Conservation (phyloP, 352 stramenopile genomes). For the Pythium plurisporium region DNA sequence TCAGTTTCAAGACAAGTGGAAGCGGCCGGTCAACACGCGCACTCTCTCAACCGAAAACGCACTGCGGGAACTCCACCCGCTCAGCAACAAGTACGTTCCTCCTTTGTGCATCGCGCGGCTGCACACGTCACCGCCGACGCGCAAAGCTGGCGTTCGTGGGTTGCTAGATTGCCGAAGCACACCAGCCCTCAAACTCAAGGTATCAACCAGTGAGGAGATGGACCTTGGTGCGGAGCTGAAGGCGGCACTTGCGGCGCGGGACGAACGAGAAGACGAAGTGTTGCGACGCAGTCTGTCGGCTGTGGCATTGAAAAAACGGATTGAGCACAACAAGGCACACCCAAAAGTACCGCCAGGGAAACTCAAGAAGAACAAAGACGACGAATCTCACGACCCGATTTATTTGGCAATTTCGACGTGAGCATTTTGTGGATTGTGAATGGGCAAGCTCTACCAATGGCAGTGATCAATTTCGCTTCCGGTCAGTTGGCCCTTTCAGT, state of each 20-base stretch:
- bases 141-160: neutral
- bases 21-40: constrained; percentile 1
- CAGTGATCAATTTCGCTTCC: too few relatives aligned
- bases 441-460: too few relatives aligned
- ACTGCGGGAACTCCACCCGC: constrained; percentile 34
- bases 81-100: constrained; percentile 48
- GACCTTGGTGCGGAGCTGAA: constrained; percentile 7
- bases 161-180: constrained; percentile 19
- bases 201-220: neutral
- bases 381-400: constrained; percentile 9
- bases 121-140: constrained; percentile 4
- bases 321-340: constrained; percentile 35
- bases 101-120: constrained; percentile 50
- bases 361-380: constrained; percentile 5
- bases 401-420: constrained; percentile 66
- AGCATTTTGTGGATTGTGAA: too few relatives aligned
- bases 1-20: constrained; percentile 64
- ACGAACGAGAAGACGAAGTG: constrained; percentile 39
- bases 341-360: constrained; percentile 9
- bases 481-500: too few relatives aligned
- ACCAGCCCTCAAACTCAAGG: constrained; percentile 16
- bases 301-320: constrained; percentile 50
- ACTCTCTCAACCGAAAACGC: constrained; percentile 38
- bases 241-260: neutral
- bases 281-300: constrained; percentile 54